Evolutionary conservation across 192 early-diverging fungal species (phyloP).

Genomic region (Coemansia sp.): DNA sequence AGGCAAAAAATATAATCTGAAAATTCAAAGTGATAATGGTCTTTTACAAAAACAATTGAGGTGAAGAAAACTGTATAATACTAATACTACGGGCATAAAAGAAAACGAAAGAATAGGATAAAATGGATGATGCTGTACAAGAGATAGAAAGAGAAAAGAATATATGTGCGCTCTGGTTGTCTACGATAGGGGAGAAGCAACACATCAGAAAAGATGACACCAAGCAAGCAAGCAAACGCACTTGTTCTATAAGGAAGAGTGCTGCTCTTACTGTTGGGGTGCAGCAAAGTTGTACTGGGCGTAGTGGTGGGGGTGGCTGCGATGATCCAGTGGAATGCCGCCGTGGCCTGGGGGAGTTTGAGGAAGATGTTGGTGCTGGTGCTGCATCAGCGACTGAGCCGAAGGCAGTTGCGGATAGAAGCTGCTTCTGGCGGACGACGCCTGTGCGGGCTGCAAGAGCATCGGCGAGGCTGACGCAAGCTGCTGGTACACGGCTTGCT

Average conservation of each 20-base stretch:
- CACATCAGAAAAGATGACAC: no score
- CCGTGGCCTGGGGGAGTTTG: slow-evolving; percentile 3
- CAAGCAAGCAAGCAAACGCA: no score
- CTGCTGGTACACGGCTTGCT: slow-evolving; percentile 7
- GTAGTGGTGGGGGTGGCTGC: slow-evolving; percentile 3
- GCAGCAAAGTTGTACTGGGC: slow-evolving; percentile 6
- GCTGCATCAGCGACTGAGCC: slow-evolving; percentile 47
- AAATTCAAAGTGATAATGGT: background rate
- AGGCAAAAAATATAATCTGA: background rate
- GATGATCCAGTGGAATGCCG: slow-evolving; percentile 11
- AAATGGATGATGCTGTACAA: slow-evolving; percentile 20
- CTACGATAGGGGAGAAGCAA: no score
- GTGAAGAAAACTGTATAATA: slow-evolving; percentile 12
- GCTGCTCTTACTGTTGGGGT: background rate
- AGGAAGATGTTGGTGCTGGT: slow-evolving; percentile 16
- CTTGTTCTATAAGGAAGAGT: no score
- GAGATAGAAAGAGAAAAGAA: background rate
- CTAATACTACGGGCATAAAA: background rate
- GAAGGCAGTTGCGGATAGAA: slow-evolving; percentile 41
- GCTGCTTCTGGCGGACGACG: slow-evolving; percentile 16
- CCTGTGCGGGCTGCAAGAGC: slow-evolving; percentile 24
- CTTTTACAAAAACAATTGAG: background rate
- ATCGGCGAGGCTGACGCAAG: slow-evolving; percentile 22
- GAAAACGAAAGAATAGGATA: background rate
- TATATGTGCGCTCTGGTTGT: background rate